These are phyloP conservation scores for Pelargonium australe DNA, from an alignment of 441 rosid genomes.

Conservation along the genomic window DNA sequence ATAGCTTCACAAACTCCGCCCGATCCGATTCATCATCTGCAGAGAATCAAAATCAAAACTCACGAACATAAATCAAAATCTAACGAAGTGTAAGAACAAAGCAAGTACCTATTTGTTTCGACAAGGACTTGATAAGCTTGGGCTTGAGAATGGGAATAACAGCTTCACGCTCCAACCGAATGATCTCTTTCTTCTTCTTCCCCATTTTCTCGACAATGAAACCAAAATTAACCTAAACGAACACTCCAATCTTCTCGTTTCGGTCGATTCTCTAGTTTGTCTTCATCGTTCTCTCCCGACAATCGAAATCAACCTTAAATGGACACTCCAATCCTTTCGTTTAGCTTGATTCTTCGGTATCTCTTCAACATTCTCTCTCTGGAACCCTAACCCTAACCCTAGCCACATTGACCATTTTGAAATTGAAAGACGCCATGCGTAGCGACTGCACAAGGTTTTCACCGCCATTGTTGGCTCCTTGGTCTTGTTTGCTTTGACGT, in stretches of 20 bases:
- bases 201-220: conserved; percentile 11
- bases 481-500: not conserved
- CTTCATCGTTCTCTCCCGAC: not conserved
- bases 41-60: conserved; percentile 10
- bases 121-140: conserved; percentile 64
- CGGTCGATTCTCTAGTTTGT: not conserved
- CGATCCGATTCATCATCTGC: conserved; percentile 58
- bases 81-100: not conserved
- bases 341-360: no score
- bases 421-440: not conserved
- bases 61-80: not conserved
- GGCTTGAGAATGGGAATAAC: conserved; percentile 85
- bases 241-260: not conserved
- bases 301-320: no score
- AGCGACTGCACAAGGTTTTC: not conserved
- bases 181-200: conserved; percentile 47
- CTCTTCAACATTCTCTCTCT: no score
- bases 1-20: conserved; percentile 74
- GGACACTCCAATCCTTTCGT: no score
- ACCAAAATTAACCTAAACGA: no score
- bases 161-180: conserved; percentile 78
- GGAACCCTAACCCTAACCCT: not conserved
- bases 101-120: conserved; percentile 63
- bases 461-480: conserved; percentile 1
- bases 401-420: not conserved